These are phyloP conservation scores for Camelina sativa DNA, from an alignment of 345 rosid genomes.

Conservation along the genomic window DNA sequence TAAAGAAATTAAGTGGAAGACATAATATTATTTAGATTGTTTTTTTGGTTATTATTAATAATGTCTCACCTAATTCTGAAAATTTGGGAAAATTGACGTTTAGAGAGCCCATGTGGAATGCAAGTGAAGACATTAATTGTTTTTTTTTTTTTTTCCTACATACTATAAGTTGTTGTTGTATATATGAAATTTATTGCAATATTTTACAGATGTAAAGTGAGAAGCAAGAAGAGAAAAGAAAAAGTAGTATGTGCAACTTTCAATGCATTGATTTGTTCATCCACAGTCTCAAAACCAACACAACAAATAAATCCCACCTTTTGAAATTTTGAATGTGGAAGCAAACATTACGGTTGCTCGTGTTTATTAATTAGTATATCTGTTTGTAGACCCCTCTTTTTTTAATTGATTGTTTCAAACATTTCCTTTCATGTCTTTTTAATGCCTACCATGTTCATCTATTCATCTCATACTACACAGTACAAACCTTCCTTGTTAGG, in stretches of 20 bases:
- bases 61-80: constrained; percentile 42
- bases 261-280: constrained; percentile 40
- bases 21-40: constrained; percentile 15
- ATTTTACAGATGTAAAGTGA: constrained; percentile 37
- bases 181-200: constrained; percentile 20
- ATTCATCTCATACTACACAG: neutral
- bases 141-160: too few species aligned
- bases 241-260: constrained; percentile 38
- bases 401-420: constrained; percentile 33
- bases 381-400: constrained; percentile 42
- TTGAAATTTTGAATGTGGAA: constrained; percentile 40
- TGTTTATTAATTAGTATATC: constrained; percentile 24
- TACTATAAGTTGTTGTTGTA: neutral
- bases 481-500: neutral
- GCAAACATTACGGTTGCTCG: constrained; percentile 36
- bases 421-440: constrained; percentile 8
- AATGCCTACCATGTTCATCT: constrained; percentile 15
- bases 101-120: constrained; percentile 41
- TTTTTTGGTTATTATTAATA: constrained; percentile 5
- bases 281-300: constrained; percentile 29
- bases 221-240: constrained; percentile 18
- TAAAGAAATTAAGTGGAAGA: constrained; percentile 24
- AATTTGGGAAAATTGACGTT: constrained; percentile 32
- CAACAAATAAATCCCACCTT: constrained; percentile 8
- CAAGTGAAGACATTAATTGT: constrained; percentile 32